Evolutionary conservation across 148 eudicot species (phyloP).

Genomic region (Tetragonia tetragonoides): DNA sequence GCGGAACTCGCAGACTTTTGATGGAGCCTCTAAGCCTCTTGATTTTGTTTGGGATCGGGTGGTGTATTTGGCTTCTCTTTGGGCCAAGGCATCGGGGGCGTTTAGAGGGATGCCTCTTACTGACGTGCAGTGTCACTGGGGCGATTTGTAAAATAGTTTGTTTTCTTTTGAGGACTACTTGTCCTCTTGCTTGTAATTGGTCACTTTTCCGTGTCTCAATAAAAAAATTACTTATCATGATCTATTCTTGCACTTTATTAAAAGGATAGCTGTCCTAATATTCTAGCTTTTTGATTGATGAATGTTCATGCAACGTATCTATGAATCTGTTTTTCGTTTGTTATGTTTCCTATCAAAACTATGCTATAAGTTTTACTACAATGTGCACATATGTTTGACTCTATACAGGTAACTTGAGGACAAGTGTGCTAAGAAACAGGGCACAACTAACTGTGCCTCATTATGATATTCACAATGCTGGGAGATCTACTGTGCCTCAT

Average conservation of each 20-base stretch:
- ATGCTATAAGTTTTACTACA: not conserved
- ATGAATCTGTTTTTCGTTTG: not conserved
- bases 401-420: slow-evolving; percentile 22
- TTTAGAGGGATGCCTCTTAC: too few species aligned
- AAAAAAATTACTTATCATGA: too few species aligned
- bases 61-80: too few species aligned
- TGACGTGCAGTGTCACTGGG: too few species aligned
- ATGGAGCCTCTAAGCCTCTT: too few species aligned
- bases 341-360: not conserved
- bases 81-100: too few species aligned
- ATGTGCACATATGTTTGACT: not conserved
- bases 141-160: too few species aligned
- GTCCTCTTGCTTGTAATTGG: too few species aligned
- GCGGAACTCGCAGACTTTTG: not conserved
- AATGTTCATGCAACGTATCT: slow-evolving; percentile 1
- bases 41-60: too few species aligned
- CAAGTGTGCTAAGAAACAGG: slow-evolving; percentile 27
- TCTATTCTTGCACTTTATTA: not conserved
- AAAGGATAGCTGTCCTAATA: not conserved
- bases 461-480: slow-evolving; percentile 25
- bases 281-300: not conserved
- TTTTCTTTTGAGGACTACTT: too few species aligned
- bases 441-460: slow-evolving; percentile 23
- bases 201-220: too few species aligned
- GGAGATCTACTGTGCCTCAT: slow-evolving; percentile 34